A percentile compares a stretch with the other conserved stretches of the same genome.
Conservation (phyloP, 1,284 basidiomycete genomes). For the Leccinum colubrinum region DNA sequence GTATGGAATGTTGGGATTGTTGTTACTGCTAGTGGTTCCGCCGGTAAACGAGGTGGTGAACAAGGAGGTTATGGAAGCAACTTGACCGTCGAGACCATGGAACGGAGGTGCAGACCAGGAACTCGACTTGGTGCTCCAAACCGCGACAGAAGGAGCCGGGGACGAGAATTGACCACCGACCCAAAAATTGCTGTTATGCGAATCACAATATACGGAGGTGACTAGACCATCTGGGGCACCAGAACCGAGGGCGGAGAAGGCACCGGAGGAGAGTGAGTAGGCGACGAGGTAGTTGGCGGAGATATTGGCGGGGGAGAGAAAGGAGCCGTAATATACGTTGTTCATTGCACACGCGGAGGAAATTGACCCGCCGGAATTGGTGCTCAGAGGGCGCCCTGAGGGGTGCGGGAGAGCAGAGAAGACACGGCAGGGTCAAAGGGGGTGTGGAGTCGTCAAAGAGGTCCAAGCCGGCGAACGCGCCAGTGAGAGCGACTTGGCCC, state of each 20-base stretch:
- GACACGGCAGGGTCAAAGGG: constrained; percentile 67
- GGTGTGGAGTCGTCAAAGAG: constrained; percentile 61
- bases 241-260: constrained; percentile 61
- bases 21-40: constrained; percentile 55
- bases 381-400: constrained; percentile 65
- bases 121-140: constrained; percentile 67
- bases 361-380: constrained; percentile 69
- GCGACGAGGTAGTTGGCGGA: constrained; percentile 69
- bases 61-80: constrained; percentile 78
- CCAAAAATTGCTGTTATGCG: constrained; percentile 72
- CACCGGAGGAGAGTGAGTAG: constrained; percentile 58
- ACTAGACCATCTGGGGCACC: constrained; percentile 72
- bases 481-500: constrained; percentile 85
- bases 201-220: constrained; percentile 81
- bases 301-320: constrained; percentile 61
- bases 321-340: constrained; percentile 72
- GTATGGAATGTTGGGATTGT: constrained; percentile 75
- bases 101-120: constrained; percentile 82
- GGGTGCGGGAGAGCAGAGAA: constrained; percentile 65
- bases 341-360: constrained; percentile 62
- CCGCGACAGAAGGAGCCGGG: constrained; percentile 70
- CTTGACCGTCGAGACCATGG: constrained; percentile 70
- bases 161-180: constrained; percentile 81
- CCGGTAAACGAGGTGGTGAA: constrained; percentile 77
- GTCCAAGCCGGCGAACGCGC: constrained; percentile 84